A percentile compares a stretch with the other conserved stretches of the same genome.
Conservation (phyloP, 2,329 filamentous ascomycete species). For the Fonsecaea monophora region DNA sequence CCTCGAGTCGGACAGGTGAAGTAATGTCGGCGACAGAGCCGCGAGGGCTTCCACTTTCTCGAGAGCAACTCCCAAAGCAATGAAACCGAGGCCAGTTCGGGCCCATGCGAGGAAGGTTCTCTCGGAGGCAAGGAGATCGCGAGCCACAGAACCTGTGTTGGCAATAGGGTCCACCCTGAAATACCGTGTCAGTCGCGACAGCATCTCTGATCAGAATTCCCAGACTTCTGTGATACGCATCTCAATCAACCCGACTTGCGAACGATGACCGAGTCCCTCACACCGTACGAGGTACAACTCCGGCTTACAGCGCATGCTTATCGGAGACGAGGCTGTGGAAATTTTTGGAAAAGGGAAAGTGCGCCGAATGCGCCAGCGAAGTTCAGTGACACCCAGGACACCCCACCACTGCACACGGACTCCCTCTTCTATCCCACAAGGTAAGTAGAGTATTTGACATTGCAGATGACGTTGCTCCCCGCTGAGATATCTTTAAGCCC, state of each 20-base stretch:
- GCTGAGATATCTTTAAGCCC: not conserved
- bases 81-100: slow-evolving; percentile 59
- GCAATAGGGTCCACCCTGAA: slow-evolving; percentile 38
- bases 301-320: no score
- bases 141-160: slow-evolving; percentile 59
- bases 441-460: slow-evolving; percentile 11
- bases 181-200: slow-evolving; percentile 22
- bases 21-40: slow-evolving; percentile 29
- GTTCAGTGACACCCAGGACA: not conserved
- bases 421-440: slow-evolving; percentile 15
- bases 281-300: no score
- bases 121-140: slow-evolving; percentile 62
- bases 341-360: not conserved
- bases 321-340: not conserved
- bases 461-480: not conserved
- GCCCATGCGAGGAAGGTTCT: slow-evolving; percentile 62
- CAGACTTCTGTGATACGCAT: not conserved
- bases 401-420: not conserved
- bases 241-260: no score
- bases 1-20: slow-evolving; percentile 28
- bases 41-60: slow-evolving; percentile 48
- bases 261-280: no score
- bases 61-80: slow-evolving; percentile 60
- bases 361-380: not conserved
- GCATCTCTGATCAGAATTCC: slow-evolving; percentile 32